These are phyloP conservation scores for Entomophthora muscae DNA, from an alignment of 371 early-diverging fungal species.

Conservation along the genomic window DNA sequence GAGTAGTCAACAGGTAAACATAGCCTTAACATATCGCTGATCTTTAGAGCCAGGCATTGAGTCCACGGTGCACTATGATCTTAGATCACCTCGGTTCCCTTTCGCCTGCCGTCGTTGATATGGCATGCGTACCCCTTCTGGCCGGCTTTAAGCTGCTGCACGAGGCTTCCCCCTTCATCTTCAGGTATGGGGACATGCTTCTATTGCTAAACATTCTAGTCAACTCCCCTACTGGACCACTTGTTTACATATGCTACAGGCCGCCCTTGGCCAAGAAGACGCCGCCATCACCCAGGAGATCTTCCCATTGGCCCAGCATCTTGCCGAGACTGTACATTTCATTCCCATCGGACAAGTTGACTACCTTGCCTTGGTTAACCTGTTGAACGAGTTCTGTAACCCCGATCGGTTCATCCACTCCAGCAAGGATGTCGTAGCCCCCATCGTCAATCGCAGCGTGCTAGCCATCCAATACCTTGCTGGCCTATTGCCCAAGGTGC, in stretches of 20 bases:
- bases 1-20: neutral
- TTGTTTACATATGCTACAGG: neutral
- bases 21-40: neutral
- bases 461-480: conserved; percentile 6
- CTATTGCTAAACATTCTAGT: neutral
- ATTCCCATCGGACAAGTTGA: neutral
- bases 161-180: neutral
- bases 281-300: neutral
- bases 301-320: neutral
- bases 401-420: conserved; percentile 5
- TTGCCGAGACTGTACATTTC: neutral
- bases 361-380: conserved; percentile 1
- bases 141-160: conserved; percentile 3
- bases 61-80: neutral
- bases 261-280: neutral
- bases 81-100: neutral
- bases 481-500: neutral
- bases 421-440: neutral
- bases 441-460: neutral
- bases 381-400: conserved; percentile 3
- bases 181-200: neutral
- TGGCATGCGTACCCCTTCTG: neutral
- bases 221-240: conserved; percentile 3
- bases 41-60: neutral
- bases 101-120: conserved; percentile 4